Conservation (phyloP, 75 land plant species). For the Pinus albicaulis region DNA sequence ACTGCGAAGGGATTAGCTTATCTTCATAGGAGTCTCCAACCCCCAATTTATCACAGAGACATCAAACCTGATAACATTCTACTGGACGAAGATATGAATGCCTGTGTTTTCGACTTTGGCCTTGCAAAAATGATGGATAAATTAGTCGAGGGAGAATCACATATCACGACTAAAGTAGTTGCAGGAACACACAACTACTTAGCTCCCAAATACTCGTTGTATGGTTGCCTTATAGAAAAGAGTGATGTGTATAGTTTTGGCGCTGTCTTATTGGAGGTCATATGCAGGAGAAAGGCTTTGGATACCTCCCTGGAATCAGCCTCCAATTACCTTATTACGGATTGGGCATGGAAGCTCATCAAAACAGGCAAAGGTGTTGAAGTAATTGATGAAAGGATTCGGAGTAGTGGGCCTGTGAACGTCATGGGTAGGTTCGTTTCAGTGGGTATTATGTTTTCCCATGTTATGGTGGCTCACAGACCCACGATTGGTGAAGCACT, state of each 20-base stretch:
- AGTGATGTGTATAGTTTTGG: constrained; percentile 16
- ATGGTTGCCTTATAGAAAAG: not conserved
- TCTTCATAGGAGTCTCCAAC: no score
- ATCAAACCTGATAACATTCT: not conserved
- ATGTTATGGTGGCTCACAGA: constrained; percentile 23
- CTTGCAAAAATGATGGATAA: not conserved
- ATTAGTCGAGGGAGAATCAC: constrained; percentile 24
- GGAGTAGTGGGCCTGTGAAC: not conserved
- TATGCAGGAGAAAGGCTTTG: not conserved
- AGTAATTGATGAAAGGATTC: not conserved
- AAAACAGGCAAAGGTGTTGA: constrained; percentile 1
- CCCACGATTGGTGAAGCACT: constrained; percentile 21
- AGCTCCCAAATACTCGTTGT: no score
- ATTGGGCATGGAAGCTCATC: constrained; percentile 31
- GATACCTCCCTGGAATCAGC: not conserved
- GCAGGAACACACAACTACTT: constrained; percentile 6
- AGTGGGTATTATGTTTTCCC: constrained; percentile 34
- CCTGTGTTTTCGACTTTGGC: not conserved
- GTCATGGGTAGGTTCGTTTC: constrained; percentile 13
- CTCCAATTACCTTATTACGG: constrained; percentile 2
- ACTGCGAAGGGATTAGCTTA: no score
- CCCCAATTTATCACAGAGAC: not conserved
- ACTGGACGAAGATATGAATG: not conserved
- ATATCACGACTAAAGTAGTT: constrained; percentile 28
- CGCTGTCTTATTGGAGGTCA: not conserved